These are phyloP conservation scores for Cinnamomum micranthum DNA, from an alignment of 164 flowering plant genomes.

Conservation along the genomic window DNA sequence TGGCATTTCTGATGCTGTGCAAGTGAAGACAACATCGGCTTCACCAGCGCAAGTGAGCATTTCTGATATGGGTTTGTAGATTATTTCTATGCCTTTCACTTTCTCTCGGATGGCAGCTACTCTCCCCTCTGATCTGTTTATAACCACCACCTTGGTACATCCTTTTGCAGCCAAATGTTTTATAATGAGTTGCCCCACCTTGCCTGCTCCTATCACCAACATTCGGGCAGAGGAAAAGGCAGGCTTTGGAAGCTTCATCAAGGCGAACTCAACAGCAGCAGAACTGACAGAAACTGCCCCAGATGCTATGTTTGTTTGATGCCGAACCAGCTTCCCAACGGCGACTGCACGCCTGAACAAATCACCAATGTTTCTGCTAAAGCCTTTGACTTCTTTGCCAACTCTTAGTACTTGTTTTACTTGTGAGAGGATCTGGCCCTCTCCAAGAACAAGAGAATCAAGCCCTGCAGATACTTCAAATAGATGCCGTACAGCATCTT, in stretches of 20 bases:
- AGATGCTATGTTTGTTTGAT: constrained; percentile 82
- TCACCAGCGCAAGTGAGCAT: constrained; percentile 71
- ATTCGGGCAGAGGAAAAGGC: constrained; percentile 59
- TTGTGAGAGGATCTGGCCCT: constrained; percentile 94
- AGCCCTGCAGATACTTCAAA: constrained; percentile 97
- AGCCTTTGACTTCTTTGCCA: constrained; percentile 82
- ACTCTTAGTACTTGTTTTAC: constrained; percentile 90
- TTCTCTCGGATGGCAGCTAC: constrained; percentile 78
- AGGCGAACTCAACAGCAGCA: constrained; percentile 90
- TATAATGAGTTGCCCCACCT: constrained; percentile 97
- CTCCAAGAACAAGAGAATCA: constrained; percentile 92
- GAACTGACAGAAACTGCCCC: constrained; percentile 99
- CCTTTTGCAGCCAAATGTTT: constrained; percentile 94
- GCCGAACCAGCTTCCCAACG: constrained; percentile 88
- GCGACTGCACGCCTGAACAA: constrained; percentile 89
- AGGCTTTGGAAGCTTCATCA: constrained; percentile 80
- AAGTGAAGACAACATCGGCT: constrained; percentile 87
- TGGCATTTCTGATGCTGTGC: constrained; percentile 89
- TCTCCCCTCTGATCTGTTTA: constrained; percentile 77
- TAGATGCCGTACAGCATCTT: constrained; percentile 82
- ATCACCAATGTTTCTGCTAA: constrained; percentile 82
- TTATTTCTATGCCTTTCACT: constrained; percentile 61
- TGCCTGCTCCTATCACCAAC: constrained; percentile 92
- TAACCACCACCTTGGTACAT: constrained; percentile 80
- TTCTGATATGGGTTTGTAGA: constrained; percentile 74